A percentile compares a stretch with the other conserved stretches of the same genome.
Conservation (phyloP, 176 grass and related monocot genomes). For the Oryza brachyantha region DNA sequence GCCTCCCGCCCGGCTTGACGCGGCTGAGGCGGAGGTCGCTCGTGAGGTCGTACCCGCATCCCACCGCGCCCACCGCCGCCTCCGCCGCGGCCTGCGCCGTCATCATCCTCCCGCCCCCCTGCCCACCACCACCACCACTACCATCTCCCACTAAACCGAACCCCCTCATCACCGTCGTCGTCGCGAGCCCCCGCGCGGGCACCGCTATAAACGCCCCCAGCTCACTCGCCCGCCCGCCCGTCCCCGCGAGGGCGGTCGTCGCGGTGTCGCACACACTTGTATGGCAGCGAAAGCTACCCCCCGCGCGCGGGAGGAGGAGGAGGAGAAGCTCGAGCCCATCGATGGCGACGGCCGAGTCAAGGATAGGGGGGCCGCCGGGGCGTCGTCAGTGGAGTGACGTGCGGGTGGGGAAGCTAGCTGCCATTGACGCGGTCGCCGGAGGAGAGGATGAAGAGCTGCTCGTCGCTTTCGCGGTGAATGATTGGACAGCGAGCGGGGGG, state of each 20-base stretch:
- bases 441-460: too few species aligned
- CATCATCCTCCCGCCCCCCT: slow-evolving; percentile 20
- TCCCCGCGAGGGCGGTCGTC: neutral
- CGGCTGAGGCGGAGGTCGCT: slow-evolving; percentile 45
- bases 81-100: slow-evolving; percentile 60
- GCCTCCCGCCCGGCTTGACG: slow-evolving; percentile 37
- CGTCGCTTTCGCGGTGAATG: slow-evolving; percentile 26
- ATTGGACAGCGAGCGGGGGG: neutral
- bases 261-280: neutral
- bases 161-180: neutral
- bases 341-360: slow-evolving; percentile 48
- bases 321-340: too few species aligned
- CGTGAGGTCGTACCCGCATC: slow-evolving; percentile 69
- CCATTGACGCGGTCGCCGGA: slow-evolving; percentile 34
- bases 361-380: too few species aligned
- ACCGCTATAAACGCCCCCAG: slow-evolving; percentile 23
- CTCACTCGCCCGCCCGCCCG: too few species aligned
- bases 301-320: too few species aligned
- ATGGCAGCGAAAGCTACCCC: neutral
- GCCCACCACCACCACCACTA: neutral
- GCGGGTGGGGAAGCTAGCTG: neutral
- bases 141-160: neutral
- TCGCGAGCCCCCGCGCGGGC: neutral
- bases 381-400: slow-evolving; percentile 33
- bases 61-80: slow-evolving; percentile 64